Conservation (phyloP, 495 filamentous ascomycete genomes). For the Thermothielavioides terrestris region DNA sequence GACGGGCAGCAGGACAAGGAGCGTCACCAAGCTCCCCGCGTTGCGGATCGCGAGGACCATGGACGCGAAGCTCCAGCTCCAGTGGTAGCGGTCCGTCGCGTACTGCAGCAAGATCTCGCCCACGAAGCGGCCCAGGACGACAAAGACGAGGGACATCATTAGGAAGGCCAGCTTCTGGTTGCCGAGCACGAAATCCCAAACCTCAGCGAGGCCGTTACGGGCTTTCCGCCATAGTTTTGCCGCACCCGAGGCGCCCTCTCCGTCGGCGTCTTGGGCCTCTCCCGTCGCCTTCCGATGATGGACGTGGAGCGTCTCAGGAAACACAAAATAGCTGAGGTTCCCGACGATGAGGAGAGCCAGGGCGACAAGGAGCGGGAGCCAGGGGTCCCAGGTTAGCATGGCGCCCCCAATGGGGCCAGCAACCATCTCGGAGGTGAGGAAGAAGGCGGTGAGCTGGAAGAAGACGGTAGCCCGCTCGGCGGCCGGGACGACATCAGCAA, state of each 20-base stretch:
- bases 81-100: conserved; percentile 25
- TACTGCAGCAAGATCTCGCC: conserved; percentile 28
- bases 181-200: conserved; percentile 17
- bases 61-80: conserved; percentile 23
- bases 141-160: conserved; percentile 19
- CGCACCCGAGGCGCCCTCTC: background rate
- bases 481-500: conserved; percentile 25
- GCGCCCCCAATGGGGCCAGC: conserved; percentile 18
- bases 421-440: conserved; percentile 19
- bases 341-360: conserved; percentile 8
- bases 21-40: conserved; percentile 16
- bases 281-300: conserved; percentile 7
- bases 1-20: conserved; percentile 20
- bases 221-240: conserved; percentile 10
- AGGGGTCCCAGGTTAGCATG: conserved; percentile 18
- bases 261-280: background rate
- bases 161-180: conserved; percentile 18
- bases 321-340: background rate
- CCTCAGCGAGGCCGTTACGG: conserved; percentile 7
- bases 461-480: conserved; percentile 22
- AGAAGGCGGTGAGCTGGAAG: conserved; percentile 22
- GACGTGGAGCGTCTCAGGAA: conserved; percentile 27
- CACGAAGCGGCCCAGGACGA: conserved; percentile 19
- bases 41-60: conserved; percentile 21
- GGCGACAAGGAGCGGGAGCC: conserved; percentile 19